Percentiles rank a stretch among this genome's conserved stretches.
phyloP scores from a whole-genome alignment of 2,329 filamentous ascomycete genomes.

The Neospermospora avenae region DNA sequence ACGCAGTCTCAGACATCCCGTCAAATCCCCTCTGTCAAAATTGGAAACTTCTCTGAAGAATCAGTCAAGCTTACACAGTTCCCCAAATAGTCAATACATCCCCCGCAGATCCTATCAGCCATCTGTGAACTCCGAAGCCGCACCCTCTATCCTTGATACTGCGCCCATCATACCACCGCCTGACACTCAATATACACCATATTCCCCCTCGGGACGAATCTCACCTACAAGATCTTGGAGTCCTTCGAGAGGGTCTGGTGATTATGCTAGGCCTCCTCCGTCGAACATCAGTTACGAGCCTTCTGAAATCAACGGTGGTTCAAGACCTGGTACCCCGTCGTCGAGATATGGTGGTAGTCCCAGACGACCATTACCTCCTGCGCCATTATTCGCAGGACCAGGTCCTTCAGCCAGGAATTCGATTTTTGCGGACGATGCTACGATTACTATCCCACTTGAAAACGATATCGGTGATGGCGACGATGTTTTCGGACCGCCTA shows the following conservation, averaged over 20 bases:
- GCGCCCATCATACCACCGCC: constrained; percentile 59
- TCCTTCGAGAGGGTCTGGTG: constrained; percentile 50
- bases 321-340: constrained; percentile 85
- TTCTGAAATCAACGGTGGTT: constrained; percentile 82
- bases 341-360: constrained; percentile 87
- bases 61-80: constrained; percentile 28
- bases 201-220: constrained; percentile 44
- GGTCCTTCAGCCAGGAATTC: constrained; percentile 47
- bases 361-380: constrained; percentile 80
- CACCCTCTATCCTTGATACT: constrained; percentile 53
- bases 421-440: constrained; percentile 63
- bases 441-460: constrained; percentile 67
- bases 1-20: constrained; percentile 31
- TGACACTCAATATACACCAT: constrained; percentile 61
- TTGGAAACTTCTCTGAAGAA: constrained; percentile 20
- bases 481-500: constrained; percentile 69
- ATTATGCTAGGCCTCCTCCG: constrained; percentile 65
- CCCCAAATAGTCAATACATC: constrained; percentile 27
- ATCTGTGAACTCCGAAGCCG: constrained; percentile 44
- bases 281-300: constrained; percentile 77
- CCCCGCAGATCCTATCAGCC: constrained; percentile 47
- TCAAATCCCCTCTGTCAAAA: constrained; percentile 37
- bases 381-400: constrained; percentile 72
- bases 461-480: constrained; percentile 47
- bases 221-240: constrained; percentile 61